These are phyloP conservation scores for Astrothelium macrocarpum DNA, from an alignment of 495 filamentous ascomycete genomes.

Conservation along the genomic window DNA sequence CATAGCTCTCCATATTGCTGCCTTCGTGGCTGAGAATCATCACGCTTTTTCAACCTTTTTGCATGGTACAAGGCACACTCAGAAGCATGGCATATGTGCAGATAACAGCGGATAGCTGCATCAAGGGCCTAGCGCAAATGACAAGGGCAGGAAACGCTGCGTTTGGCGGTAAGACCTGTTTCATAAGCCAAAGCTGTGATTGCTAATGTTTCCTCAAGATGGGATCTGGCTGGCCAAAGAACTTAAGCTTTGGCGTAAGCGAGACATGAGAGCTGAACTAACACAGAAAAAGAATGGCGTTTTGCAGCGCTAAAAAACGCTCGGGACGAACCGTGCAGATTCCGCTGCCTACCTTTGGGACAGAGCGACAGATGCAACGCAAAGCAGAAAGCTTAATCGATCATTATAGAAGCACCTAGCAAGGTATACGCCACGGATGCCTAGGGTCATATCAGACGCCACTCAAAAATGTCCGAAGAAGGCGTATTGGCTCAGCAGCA, in stretches of 20 bases:
- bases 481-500: neutral
- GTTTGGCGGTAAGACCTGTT: conserved; percentile 3
- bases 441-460: neutral
- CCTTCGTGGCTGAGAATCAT: neutral
- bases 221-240: neutral
- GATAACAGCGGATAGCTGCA: conserved; percentile 23
- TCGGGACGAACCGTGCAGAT: conserved; percentile 5
- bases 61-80: conserved; percentile 12
- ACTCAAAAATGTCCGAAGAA: neutral
- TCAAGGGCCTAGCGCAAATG: neutral
- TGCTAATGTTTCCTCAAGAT: neutral
- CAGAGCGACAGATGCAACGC: neutral
- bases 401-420: neutral
- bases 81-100: conserved; percentile 14
- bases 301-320: neutral
- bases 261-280: neutral
- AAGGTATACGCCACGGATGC: neutral
- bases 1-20: conserved; percentile 5
- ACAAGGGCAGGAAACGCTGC: neutral
- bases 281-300: neutral
- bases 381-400: neutral
- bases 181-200: neutral
- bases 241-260: neutral
- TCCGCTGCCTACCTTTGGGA: neutral
- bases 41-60: neutral